These are phyloP conservation scores for Fusarium succisae DNA, from an alignment of 2,329 filamentous ascomycete genomes.

Conservation along the genomic window DNA sequence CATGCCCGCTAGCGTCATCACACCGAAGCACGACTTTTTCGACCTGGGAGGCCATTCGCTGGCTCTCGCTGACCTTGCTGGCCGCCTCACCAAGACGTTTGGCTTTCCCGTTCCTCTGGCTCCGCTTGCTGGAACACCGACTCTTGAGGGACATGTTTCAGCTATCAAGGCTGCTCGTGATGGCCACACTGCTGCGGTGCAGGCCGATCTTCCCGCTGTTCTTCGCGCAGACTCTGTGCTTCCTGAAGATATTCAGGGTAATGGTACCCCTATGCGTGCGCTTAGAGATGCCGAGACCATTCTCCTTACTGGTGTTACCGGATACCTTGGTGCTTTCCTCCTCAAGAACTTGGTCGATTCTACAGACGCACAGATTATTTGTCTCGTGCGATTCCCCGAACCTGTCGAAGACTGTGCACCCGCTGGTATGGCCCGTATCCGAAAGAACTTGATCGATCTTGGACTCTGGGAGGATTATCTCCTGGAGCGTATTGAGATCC, in stretches of 20 bases:
- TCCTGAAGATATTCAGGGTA: slow-evolving; percentile 73
- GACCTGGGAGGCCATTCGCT: slow-evolving; percentile 83
- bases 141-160: slow-evolving; percentile 76
- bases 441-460: slow-evolving; percentile 79
- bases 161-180: slow-evolving; percentile 76
- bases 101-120: slow-evolving; percentile 78
- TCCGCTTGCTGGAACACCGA: slow-evolving; percentile 76
- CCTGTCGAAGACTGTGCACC: slow-evolving; percentile 71
- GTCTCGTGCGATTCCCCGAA: slow-evolving; percentile 77
- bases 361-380: slow-evolving; percentile 75
- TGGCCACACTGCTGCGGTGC: slow-evolving; percentile 77
- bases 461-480: slow-evolving; percentile 81
- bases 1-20: slow-evolving; percentile 69
- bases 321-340: slow-evolving; percentile 79
- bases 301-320: slow-evolving; percentile 78
- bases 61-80: slow-evolving; percentile 79
- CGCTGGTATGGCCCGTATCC: slow-evolving; percentile 75
- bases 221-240: slow-evolving; percentile 73
- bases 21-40: slow-evolving; percentile 80
- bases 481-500: slow-evolving; percentile 79
- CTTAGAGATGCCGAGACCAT: slow-evolving; percentile 74
- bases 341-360: slow-evolving; percentile 73
- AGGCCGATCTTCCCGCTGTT: slow-evolving; percentile 77
- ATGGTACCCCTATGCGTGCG: slow-evolving; percentile 62
- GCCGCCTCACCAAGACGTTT: slow-evolving; percentile 73